These are phyloP conservation scores for Leishmania guyanensis DNA, from an alignment of 208 protist species.

Conservation along the genomic window DNA sequence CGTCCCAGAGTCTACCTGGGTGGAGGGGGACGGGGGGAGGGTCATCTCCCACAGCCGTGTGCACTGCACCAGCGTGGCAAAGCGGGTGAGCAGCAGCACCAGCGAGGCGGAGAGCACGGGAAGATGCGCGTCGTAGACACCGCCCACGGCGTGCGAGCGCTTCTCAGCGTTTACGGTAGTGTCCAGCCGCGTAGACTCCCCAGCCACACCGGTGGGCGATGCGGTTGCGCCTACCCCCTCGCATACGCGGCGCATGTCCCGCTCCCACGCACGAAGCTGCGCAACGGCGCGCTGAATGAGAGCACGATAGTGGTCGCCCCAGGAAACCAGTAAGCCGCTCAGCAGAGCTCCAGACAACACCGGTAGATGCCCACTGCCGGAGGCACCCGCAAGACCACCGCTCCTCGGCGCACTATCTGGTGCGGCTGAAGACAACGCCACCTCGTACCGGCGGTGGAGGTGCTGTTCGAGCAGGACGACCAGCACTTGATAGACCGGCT, in stretches of 20 bases:
- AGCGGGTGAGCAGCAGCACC: constrained; percentile 14
- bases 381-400: neutral
- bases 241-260: constrained; percentile 23
- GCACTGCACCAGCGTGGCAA: constrained; percentile 16
- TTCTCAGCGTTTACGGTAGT: neutral
- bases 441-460: neutral
- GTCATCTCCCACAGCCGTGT: constrained; percentile 11
- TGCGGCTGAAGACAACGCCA: no score
- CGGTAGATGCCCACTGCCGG: neutral
- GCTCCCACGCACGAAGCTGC: constrained; percentile 24
- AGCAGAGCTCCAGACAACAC: neutral
- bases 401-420: neutral
- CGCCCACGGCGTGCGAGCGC: neutral
- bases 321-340: constrained; percentile 6
- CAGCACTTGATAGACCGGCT: constrained; percentile 28
- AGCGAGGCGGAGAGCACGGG: neutral
- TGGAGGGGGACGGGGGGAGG: neutral
- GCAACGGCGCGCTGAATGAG: constrained; percentile 6
- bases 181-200: neutral
- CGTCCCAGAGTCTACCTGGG: neutral
- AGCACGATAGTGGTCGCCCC: constrained; percentile 18
- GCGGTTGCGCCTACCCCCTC: neutral
- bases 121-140: neutral
- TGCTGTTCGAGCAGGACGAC: constrained; percentile 23
- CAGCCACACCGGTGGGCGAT: neutral